phyloP scores from a whole-genome alignment of 2,329 filamentous ascomycete species.

The Parafenestella ontariensis region DNA sequence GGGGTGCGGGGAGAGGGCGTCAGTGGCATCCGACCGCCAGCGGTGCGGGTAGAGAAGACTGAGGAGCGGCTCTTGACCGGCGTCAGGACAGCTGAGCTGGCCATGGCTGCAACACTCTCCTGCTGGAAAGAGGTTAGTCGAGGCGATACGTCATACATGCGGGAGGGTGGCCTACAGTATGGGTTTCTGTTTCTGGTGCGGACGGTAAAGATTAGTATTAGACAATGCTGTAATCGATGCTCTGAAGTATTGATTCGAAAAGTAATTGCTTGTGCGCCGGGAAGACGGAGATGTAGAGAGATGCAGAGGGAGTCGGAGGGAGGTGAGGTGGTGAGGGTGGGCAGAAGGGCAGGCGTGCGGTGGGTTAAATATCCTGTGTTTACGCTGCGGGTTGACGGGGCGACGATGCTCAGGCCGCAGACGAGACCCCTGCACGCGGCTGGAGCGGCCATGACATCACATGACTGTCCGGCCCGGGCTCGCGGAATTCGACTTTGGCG shows the following conservation, averaged over 20 bases:
- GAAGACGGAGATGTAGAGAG: slow-evolving; percentile 20
- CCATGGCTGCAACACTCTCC: slow-evolving; percentile 66
- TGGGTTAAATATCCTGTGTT: slow-evolving; percentile 47
- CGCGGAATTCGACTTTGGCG: slow-evolving; percentile 5
- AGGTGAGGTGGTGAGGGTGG: slow-evolving; percentile 25
- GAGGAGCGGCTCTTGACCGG: slow-evolving; percentile 94
- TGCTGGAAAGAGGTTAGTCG: slow-evolving; percentile 33
- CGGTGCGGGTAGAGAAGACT: slow-evolving; percentile 89
- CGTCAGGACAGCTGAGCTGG: slow-evolving; percentile 81
- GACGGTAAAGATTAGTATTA: slow-evolving; percentile 48
- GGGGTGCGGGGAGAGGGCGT: slow-evolving; percentile 82
- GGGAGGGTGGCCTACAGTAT: slow-evolving; percentile 34
- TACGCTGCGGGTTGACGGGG: slow-evolving; percentile 41
- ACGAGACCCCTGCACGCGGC: slow-evolving; percentile 16
- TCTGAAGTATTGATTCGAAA: slow-evolving; percentile 48
- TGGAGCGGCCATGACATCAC: slow-evolving; percentile 40
- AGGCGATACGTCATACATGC: no score
- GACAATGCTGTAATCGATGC: slow-evolving; percentile 49
- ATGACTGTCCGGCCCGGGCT: slow-evolving; percentile 18
- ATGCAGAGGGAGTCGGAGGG: slow-evolving; percentile 1
- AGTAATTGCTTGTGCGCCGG: slow-evolving; percentile 28
- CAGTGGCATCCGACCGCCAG: slow-evolving; percentile 91
- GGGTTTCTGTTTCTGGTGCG: slow-evolving; percentile 33
- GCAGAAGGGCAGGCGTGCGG: slow-evolving; percentile 27
- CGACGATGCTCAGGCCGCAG: slow-evolving; percentile 28